Evolutionary conservation across 768 basidiomycete species (phyloP).

Genomic region (Trichaptum fuscoviolaceum): DNA sequence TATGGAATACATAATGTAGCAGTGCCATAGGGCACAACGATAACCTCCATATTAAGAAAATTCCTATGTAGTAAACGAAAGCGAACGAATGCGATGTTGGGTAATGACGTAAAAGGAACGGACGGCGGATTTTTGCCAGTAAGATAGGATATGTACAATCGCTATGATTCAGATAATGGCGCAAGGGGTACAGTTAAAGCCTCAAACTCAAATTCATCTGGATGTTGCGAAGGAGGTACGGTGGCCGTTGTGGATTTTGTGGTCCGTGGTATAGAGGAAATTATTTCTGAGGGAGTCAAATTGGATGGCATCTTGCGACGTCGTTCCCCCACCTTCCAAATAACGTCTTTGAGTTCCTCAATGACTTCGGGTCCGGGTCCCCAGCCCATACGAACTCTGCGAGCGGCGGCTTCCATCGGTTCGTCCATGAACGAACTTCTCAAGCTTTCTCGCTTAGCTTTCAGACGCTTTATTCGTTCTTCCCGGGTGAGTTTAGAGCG

Average conservation of each 20-base stretch:
- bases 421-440: neutral
- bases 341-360: constrained; percentile 80
- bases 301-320: constrained; percentile 41
- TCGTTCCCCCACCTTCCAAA: constrained; percentile 78
- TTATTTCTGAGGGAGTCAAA: neutral
- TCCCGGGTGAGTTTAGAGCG: constrained; percentile 65
- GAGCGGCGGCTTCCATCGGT: neutral
- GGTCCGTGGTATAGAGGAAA: neutral
- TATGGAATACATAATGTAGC: neutral
- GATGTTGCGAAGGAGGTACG: neutral
- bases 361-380: constrained; percentile 78
- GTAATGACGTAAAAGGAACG: neutral
- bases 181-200: neutral
- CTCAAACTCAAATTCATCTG: neutral
- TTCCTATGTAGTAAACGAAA: neutral
- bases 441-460: constrained; percentile 36
- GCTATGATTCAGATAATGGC: neutral
- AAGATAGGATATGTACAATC: neutral
- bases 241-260: neutral
- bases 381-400: constrained; percentile 33
- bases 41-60: neutral
- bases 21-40: neutral
- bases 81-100: neutral
- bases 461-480: constrained; percentile 62
- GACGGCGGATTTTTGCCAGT: neutral